Evolutionary conservation across 257 asterid genomes (phyloP).

Genomic region (Solanum ossicruentum): DNA sequence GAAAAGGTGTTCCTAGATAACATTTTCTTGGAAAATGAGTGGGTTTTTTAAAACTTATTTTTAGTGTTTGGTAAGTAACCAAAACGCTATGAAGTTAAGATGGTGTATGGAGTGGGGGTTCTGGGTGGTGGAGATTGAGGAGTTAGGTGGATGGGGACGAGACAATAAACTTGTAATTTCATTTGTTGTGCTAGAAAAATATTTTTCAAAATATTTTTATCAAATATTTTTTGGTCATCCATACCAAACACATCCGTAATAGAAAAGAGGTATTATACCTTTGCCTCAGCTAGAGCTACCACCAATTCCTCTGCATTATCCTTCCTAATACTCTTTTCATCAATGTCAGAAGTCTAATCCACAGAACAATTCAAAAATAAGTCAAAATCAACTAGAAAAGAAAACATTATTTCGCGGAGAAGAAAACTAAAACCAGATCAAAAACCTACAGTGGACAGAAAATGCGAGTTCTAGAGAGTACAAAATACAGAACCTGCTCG

Average conservation of each 20-base stretch:
- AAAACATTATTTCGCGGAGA: neutral
- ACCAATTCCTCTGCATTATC: constrained; percentile 74
- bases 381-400: neutral
- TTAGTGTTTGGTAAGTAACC: neutral
- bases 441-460: neutral
- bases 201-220: too few species aligned
- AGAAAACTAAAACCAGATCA: neutral
- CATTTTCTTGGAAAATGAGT: neutral
- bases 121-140: too few species aligned
- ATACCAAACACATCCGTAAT: neutral
- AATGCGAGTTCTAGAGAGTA: neutral
- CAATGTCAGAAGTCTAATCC: constrained; percentile 68
- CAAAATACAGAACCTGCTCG: neutral
- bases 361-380: neutral
- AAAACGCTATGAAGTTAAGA: neutral
- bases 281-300: constrained; percentile 77
- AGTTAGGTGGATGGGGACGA: neutral
- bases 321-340: constrained; percentile 69
- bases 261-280: constrained; percentile 28
- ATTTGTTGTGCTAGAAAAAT: neutral
- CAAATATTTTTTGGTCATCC: too few species aligned
- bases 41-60: neutral
- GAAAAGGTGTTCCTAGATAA: neutral
- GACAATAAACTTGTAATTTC: neutral
- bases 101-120: neutral